These are phyloP conservation scores for Candida schatavii DNA, from an alignment of 805 yeast species.

Conservation along the genomic window DNA sequence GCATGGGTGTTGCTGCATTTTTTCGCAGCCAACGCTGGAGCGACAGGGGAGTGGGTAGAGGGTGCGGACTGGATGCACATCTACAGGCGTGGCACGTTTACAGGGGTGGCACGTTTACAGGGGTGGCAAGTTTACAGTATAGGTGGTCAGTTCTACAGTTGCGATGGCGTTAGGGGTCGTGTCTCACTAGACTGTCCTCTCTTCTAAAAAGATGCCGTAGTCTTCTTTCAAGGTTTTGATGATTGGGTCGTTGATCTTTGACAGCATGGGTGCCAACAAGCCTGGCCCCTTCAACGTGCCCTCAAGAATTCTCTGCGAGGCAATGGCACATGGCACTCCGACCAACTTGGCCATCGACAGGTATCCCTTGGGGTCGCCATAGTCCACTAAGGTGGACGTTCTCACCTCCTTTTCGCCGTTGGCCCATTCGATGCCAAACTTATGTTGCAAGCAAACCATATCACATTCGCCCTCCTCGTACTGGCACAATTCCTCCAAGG, in stretches of 20 bases:
- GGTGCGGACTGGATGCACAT: too few species aligned
- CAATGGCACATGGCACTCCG: constrained; percentile 98
- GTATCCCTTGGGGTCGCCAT: constrained; percentile 85
- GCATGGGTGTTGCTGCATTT: too few species aligned
- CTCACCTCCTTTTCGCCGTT: constrained; percentile 89
- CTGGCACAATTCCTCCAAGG: constrained; percentile 93
- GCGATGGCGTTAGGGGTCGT: not conserved
- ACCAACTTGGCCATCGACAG: constrained; percentile 98
- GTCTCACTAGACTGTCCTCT: constrained; percentile 61
- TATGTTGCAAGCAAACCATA: constrained; percentile 92
- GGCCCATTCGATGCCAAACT: constrained; percentile 95
- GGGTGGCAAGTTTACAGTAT: too few species aligned
- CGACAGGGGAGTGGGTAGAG: too few species aligned
- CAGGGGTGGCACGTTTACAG: too few species aligned
- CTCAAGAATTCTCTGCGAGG: constrained; percentile 77
- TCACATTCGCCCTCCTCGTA: constrained; percentile 95
- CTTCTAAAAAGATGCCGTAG: constrained; percentile 82
- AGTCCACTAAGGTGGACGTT: constrained; percentile 92
- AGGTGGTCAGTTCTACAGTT: too few species aligned
- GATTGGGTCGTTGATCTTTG: constrained; percentile 87
- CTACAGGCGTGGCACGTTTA: too few species aligned
- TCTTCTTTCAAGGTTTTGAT: constrained; percentile 89
- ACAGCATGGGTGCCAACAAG: constrained; percentile 86
- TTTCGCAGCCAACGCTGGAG: too few species aligned
- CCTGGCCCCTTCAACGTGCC: constrained; percentile 77